A percentile compares a stretch with the other conserved stretches of the same genome.
These are phyloP conservation scores for Neckera pumila DNA, from an alignment of 225 moss, liverwort and hornwort species.

Conservation along the genomic window DNA sequence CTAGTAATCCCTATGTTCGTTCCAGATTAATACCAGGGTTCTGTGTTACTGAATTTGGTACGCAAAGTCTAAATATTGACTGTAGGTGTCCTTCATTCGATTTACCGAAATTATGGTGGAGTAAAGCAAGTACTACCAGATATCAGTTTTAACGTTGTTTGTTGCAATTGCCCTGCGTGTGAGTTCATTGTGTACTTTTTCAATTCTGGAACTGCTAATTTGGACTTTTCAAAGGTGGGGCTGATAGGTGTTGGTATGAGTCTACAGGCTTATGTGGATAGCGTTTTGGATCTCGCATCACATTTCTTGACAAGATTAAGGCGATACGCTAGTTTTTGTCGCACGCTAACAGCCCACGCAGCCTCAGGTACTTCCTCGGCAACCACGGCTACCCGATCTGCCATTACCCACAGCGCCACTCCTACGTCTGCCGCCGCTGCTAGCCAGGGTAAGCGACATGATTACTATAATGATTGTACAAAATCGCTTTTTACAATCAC, in stretches of 20 bases:
- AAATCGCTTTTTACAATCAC: background rate
- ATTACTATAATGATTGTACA: background rate
- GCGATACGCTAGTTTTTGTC: constrained; percentile 90
- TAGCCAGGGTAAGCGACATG: constrained; percentile 46
- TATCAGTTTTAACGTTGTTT: background rate
- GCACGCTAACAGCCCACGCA: constrained; percentile 78
- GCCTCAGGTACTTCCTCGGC: constrained; percentile 54
- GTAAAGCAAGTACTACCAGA: background rate
- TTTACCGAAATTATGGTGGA: background rate
- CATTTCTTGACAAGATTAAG: constrained; percentile 94
- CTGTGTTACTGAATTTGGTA: background rate
- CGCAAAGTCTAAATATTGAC: background rate
- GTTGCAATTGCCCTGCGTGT: background rate
- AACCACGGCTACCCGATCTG: constrained; percentile 51
- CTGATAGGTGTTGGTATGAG: background rate
- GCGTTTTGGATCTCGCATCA: constrained; percentile 90
- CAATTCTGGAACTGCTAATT: background rate
- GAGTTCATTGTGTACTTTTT: background rate
- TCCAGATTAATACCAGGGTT: background rate
- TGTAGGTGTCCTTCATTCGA: background rate
- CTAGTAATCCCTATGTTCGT: background rate
- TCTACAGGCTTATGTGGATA: constrained; percentile 78
- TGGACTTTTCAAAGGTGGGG: background rate
- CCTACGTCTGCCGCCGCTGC: constrained; percentile 38
- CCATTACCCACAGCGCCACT: constrained; percentile 44